These are phyloP conservation scores for Croton laevigatus DNA, from an alignment of 441 rosid genomes.

Conservation along the genomic window DNA sequence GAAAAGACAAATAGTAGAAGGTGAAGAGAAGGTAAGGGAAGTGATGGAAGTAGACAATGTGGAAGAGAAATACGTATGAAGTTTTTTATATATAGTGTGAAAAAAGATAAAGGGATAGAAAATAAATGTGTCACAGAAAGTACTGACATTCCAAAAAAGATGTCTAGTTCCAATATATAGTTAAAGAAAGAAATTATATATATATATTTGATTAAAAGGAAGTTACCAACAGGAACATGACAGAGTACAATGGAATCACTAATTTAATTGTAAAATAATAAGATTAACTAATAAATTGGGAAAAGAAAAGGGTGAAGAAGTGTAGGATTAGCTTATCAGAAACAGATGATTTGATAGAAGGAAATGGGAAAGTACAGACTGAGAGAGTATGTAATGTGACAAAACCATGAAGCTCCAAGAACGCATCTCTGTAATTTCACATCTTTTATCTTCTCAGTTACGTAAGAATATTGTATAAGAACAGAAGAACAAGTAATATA, in stretches of 20 bases:
- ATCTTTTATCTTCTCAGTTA: slow-evolving; percentile 45
- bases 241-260: neutral
- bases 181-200: too few relatives aligned
- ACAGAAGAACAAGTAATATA: too few relatives aligned
- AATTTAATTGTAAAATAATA: too few relatives aligned
- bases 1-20: slow-evolving; percentile 6
- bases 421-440: slow-evolving; percentile 29
- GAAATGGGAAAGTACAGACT: slow-evolving; percentile 21
- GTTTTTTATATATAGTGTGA: slow-evolving; percentile 36
- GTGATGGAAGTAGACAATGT: slow-evolving; percentile 15
- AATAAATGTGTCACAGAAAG: slow-evolving; percentile 23
- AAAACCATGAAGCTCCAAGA: too few relatives aligned
- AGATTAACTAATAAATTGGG: too few relatives aligned
- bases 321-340: slow-evolving; percentile 13
- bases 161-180: slow-evolving; percentile 26
- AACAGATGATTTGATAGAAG: slow-evolving; percentile 34
- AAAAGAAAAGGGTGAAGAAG: too few relatives aligned
- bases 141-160: slow-evolving; percentile 40
- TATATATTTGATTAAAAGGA: slow-evolving; percentile 1
- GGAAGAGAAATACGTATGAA: slow-evolving; percentile 21
- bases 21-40: slow-evolving; percentile 5
- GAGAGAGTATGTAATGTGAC: slow-evolving; percentile 30
- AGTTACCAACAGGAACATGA: neutral
- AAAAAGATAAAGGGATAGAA: neutral
- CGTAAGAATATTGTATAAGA: slow-evolving; percentile 35